These are phyloP conservation scores for Tolypocladium cylindrosporum DNA, from an alignment of 2,329 filamentous ascomycete genomes.

Conservation along the genomic window DNA sequence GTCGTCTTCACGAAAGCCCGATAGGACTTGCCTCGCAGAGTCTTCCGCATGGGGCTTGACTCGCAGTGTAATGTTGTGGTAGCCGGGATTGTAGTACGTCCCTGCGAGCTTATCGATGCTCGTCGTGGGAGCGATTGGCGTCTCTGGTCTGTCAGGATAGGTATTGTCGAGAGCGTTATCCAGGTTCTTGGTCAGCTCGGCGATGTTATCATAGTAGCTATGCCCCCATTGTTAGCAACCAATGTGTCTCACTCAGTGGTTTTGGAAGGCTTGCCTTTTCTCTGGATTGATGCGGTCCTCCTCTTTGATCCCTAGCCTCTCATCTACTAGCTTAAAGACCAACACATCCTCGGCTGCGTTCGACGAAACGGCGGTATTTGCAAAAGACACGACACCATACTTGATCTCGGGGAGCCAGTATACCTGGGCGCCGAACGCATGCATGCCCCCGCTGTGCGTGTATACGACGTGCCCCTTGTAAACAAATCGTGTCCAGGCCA, in stretches of 20 bases:
- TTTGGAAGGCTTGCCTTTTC: slow-evolving; percentile 3
- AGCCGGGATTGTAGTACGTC: background rate
- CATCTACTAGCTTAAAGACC: slow-evolving; percentile 18
- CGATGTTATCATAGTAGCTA: background rate
- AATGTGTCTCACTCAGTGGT: background rate
- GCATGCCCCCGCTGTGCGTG: slow-evolving; percentile 18
- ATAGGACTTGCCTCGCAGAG: slow-evolving; percentile 12
- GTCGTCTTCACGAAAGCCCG: slow-evolving; percentile 11
- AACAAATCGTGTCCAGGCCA: slow-evolving; percentile 18
- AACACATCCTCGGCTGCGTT: slow-evolving; percentile 19
- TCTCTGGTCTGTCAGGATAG: background rate
- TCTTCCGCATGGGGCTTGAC: background rate
- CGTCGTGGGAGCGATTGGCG: background rate
- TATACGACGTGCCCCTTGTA: slow-evolving; percentile 18
- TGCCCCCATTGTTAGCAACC: background rate
- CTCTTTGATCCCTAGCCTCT: slow-evolving; percentile 14
- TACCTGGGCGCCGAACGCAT: slow-evolving; percentile 15
- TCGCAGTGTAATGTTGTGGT: background rate
- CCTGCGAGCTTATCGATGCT: background rate
- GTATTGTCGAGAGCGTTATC: background rate
- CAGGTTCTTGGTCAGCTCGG: background rate
- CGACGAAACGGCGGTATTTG: slow-evolving; percentile 8
- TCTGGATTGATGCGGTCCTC: slow-evolving; percentile 11
- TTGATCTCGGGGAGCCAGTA: slow-evolving; percentile 15
- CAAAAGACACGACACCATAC: background rate